A percentile compares a stretch with the other conserved stretches of the same genome.
Conservation (phyloP, 1,139 yeast species). For the Suhomyces panamericanus region DNA sequence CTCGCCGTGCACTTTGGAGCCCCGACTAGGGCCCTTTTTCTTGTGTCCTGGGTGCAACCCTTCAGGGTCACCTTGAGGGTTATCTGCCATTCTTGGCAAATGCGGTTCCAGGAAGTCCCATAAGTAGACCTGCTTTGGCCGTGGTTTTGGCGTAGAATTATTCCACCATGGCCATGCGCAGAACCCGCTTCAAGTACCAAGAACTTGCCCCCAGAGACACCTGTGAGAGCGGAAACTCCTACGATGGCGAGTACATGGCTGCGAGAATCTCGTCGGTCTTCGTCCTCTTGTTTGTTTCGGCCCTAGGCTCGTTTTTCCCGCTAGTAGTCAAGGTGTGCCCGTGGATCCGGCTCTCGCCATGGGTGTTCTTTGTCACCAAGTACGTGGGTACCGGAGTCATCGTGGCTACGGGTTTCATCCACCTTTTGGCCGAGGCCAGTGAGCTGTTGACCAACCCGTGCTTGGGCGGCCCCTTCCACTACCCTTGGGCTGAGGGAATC, state of each 20-base stretch:
- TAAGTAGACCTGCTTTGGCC: not conserved
- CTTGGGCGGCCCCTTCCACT: slow-evolving; percentile 35
- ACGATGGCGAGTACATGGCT: slow-evolving; percentile 25
- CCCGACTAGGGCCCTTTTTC: not conserved
- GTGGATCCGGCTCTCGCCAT: slow-evolving; percentile 24
- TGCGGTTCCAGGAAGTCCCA: not conserved
- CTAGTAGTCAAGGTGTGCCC: slow-evolving; percentile 24
- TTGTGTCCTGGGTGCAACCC: not conserved
- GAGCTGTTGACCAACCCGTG: slow-evolving; percentile 33
- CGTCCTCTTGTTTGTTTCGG: slow-evolving; percentile 32
- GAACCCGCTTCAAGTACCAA: not conserved
- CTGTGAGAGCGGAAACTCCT: slow-evolving; percentile 8
- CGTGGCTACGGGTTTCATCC: slow-evolving; percentile 38
- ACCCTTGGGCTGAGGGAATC: slow-evolving; percentile 46
- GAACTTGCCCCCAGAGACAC: not conserved
- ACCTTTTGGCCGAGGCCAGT: slow-evolving; percentile 33
- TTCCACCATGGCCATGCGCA: no score
- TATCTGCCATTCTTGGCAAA: not conserved
- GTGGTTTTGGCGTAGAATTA: not conserved
- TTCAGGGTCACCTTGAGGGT: not conserved
- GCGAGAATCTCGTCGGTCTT: slow-evolving; percentile 34
- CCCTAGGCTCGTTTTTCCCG: slow-evolving; percentile 35
- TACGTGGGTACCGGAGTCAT: slow-evolving; percentile 40
- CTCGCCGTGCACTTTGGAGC: not conserved
- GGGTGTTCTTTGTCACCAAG: slow-evolving; percentile 29